Evolutionary conservation across 306 rosid genomes (phyloP).

Genomic region (Rosa multiflora): DNA sequence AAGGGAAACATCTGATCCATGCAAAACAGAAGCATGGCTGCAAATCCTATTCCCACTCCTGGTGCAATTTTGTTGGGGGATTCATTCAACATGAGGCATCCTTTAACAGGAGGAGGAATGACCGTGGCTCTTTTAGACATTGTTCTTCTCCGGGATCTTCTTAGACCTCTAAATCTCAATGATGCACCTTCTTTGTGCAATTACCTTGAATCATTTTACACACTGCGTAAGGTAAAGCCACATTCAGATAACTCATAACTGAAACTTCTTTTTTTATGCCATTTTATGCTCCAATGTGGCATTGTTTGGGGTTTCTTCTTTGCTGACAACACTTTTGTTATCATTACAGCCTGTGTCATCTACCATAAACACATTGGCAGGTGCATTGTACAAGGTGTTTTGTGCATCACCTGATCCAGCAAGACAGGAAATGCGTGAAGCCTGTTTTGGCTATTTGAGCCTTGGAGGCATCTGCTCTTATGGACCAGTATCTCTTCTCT

Average conservation of each 20-base stretch:
- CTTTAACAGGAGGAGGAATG: conserved; percentile 94
- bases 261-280: too few relatives aligned
- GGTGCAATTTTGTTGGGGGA: conserved; percentile 41
- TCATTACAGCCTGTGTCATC: conserved; percentile 75
- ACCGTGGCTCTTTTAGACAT: conserved; percentile 80
- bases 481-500: conserved; percentile 65
- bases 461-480: conserved; percentile 65
- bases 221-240: conserved; percentile 60
- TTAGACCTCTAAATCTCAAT: conserved; percentile 60
- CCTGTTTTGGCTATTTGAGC: conserved; percentile 68
- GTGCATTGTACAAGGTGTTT: conserved; percentile 64
- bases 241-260: too few relatives aligned
- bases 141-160: conserved; percentile 66
- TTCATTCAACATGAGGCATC: conserved; percentile 91
- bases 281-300: neutral
- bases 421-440: conserved; percentile 61
- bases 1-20: conserved; percentile 30
- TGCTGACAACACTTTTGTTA: neutral
- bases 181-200: conserved; percentile 56
- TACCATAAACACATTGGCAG: conserved; percentile 86
- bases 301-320: too few relatives aligned
- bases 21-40: conserved; percentile 33
- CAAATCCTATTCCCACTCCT: conserved; percentile 28
- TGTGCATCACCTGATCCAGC: conserved; percentile 66
- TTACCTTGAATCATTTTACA: conserved; percentile 87